Base-by-base conservation (phyloP, 78 protist species). In the Isochrysis galbana region DNA sequence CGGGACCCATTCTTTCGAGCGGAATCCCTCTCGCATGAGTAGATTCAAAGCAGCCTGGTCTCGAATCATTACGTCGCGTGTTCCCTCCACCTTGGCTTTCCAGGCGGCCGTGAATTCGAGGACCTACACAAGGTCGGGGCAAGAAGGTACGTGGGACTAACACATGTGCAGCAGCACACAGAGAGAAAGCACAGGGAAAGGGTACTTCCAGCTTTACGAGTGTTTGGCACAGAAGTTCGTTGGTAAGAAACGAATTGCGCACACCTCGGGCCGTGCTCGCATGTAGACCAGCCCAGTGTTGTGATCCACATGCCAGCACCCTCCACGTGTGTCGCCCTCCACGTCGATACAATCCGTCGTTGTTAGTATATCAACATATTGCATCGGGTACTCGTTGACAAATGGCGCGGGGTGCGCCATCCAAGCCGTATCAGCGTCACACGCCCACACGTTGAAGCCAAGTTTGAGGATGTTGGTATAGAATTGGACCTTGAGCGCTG, bases 401-500 rank as follows among this genome's bases (percentile, higher is more conserved):
- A 77, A 77, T 7, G 74, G 74, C 3, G 84, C 44, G 34, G 84
- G 84, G 84, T 77, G 26, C 21, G 19, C 47, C 84, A 77, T 77
- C 84, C 84, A 77, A 2, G 36, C 84, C 25, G 84, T 77, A 29
- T 77, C 84, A n/a, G 84, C 84, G 84, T 77, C 84, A 46, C 84
- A 77, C 32, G 84, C 84, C 84, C 84, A 77, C 32, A 77, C 84
- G 84, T 77, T 77, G 84, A 77, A 77, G 2, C 84, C 84, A 19
- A 36, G 5, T 17, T 17, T 1, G 36, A 77, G 84, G 46, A 77
- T 39, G 84, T 32, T 17, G 26, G 84, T 39, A 46, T 77, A 77
- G 84, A 77, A 77, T 17, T 17, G 17, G 17, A 77, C 84, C 84
- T 77, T 77, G 32, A 77, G 45, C 47, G 84, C 84, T 4, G 84